Evolutionary conservation across 345 rosid genomes (phyloP), one percentile per base, ranked within the genome.

Genomic region (Clausena lansium): DNA sequence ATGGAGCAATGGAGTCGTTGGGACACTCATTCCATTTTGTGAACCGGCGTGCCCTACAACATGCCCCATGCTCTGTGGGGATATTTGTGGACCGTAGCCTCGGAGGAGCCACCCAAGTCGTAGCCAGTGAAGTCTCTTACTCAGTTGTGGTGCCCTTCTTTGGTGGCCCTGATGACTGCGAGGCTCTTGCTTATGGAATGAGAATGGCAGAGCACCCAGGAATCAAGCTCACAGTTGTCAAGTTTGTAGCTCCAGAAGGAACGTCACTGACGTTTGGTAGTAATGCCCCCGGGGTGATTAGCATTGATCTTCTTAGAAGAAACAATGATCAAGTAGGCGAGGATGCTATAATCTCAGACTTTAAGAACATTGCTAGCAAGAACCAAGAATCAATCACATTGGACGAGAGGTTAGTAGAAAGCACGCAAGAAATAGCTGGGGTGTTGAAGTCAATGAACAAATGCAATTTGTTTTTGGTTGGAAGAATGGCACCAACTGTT

Each of bases 11-110:
- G 89, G 95, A 93, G 81, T 84, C 91, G 1, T 50, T 86, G 4
- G 92, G 94, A n/a, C 88, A 80, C 58, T 76, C 80, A 2, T 83
- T 88, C 74, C 93, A 74, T 1, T 68, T 36, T 6, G 90, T 88
- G 61, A 93, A 91, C 84, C 61, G 47, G 45, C 80, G 87, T 0
- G 87, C 90, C 68, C 85, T 90, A 28, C 77, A 66, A 1, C 79
- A 86, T 28, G 90, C 93, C 11, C 91, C 97, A 11, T 93, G 97
- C 84, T 89, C 94, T 0, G 97, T 90, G 1, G 95, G 87, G 54
- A 90, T 91, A 45, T 89, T 93, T 6, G 89, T 93, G 19, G 97
- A 93, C 74, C 89, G 94, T 32, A 94, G 95, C 59, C 80, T 93
- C 3, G 97, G 97, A 65, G 94, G 95, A 64, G 78, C 85, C 41